phyloP scores from a whole-genome alignment of 331 rosid species.

The Quercus tomentella region DNA sequence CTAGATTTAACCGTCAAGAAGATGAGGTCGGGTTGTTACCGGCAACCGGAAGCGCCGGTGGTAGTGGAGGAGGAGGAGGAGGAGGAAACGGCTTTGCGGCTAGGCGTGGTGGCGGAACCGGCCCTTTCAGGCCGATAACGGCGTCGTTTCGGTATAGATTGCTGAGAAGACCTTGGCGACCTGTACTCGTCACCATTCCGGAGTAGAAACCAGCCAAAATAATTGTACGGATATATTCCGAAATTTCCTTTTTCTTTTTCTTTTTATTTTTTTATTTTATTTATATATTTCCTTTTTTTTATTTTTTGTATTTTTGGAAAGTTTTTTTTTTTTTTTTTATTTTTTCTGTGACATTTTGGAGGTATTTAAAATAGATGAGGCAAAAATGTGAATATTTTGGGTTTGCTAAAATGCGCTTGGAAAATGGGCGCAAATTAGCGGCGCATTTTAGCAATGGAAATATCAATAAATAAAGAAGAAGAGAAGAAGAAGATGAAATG shows the following conservation, averaged over 20 bases:
- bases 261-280: neutral
- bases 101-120: slow-evolving; percentile 31
- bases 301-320: neutral
- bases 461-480: neutral
- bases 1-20: slow-evolving; percentile 21
- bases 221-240: slow-evolving; percentile 12
- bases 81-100: neutral
- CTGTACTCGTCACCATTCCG: slow-evolving; percentile 73
- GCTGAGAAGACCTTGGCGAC: slow-evolving; percentile 80
- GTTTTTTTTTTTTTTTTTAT: neutral
- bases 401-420: slow-evolving; percentile 27
- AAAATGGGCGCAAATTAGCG: neutral
- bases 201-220: slow-evolving; percentile 32
- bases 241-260: neutral
- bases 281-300: neutral
- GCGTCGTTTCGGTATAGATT: slow-evolving; percentile 63
- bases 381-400: neutral
- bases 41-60: slow-evolving; percentile 6
- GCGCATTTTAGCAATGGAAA: neutral
- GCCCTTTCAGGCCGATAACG: slow-evolving; percentile 52
- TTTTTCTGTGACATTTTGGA: neutral
- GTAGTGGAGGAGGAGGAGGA: neutral
- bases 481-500: neutral
- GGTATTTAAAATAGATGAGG: neutral
- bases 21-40: slow-evolving; percentile 27